Conservation (phyloP, 2,329 filamentous ascomycete species). For the Colletotrichum sp. region DNA sequence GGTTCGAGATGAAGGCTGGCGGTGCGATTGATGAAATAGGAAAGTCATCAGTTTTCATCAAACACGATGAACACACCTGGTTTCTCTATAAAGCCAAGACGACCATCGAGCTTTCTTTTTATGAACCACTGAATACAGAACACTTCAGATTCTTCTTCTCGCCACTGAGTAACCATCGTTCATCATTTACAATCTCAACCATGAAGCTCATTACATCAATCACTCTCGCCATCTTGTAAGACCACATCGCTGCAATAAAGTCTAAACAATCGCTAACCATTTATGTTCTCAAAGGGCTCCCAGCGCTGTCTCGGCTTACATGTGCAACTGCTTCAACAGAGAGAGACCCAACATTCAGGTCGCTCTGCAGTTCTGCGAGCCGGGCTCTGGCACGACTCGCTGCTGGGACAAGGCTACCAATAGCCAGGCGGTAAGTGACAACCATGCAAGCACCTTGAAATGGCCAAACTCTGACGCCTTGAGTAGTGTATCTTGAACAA, state of each 20-base stretch:
- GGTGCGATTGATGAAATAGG: not conserved
- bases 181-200: not conserved
- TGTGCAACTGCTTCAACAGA: not conserved
- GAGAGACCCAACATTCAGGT: not conserved
- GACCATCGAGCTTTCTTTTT: not conserved
- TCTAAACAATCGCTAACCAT: not conserved
- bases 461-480: not conserved
- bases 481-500: not conserved
- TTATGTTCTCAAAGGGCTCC: not conserved
- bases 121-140: not conserved
- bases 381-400: not conserved
- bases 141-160: not conserved
- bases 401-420: not conserved
- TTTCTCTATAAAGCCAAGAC: not conserved
- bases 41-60: not conserved
- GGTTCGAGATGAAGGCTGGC: rapidly evolving
- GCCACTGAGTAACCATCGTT: not conserved
- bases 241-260: not conserved
- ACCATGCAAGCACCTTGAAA: not conserved
- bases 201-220: not conserved
- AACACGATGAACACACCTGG: not conserved
- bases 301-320: not conserved
- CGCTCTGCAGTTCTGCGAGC: not conserved
- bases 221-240: not conserved
- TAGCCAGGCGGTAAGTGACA: not conserved